Percentiles rank a stretch among this genome's conserved stretches.
phyloP scores from a whole-genome alignment of 148 eudicot species.

The Vaccinium darrowii region DNA sequence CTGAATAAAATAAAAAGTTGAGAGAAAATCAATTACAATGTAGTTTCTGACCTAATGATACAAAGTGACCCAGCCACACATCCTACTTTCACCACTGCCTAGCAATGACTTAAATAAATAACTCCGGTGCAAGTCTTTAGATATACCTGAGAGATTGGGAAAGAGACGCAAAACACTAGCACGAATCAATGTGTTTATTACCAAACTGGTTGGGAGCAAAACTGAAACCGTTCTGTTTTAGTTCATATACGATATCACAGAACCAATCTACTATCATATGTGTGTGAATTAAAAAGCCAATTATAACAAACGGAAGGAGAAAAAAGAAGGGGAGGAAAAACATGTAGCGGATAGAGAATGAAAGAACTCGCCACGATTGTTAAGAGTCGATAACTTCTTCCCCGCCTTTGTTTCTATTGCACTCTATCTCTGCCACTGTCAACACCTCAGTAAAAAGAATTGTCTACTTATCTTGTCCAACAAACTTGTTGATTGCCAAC shows the following conservation, averaged over 20 bases:
- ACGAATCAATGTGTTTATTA: constrained; percentile 12
- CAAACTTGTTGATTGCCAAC: neutral
- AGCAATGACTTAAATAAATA: neutral
- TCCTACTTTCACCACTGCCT: neutral
- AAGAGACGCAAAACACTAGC: neutral
- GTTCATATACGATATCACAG: constrained; percentile 13
- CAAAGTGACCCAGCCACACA: neutral
- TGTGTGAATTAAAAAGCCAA: neutral
- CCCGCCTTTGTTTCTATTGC: constrained; percentile 10
- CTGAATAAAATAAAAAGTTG: neutral
- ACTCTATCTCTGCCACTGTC: neutral
- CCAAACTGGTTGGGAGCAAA: neutral
- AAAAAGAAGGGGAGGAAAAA: neutral
- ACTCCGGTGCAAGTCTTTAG: neutral
- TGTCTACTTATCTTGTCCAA: neutral
- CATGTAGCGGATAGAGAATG: neutral
- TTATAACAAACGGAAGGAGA: constrained; percentile 1
- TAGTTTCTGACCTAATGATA: neutral
- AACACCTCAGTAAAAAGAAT: neutral
- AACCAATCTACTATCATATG: constrained; percentile 20
- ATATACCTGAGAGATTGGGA: neutral
- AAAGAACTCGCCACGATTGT: constrained; percentile 8
- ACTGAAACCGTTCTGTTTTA: constrained; percentile 4
- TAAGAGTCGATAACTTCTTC: neutral
- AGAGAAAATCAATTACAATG: neutral